These are phyloP conservation scores for Stachybotrys chlorohalonatus DNA, from an alignment of 2,329 filamentous ascomycete genomes.

Conservation along the genomic window DNA sequence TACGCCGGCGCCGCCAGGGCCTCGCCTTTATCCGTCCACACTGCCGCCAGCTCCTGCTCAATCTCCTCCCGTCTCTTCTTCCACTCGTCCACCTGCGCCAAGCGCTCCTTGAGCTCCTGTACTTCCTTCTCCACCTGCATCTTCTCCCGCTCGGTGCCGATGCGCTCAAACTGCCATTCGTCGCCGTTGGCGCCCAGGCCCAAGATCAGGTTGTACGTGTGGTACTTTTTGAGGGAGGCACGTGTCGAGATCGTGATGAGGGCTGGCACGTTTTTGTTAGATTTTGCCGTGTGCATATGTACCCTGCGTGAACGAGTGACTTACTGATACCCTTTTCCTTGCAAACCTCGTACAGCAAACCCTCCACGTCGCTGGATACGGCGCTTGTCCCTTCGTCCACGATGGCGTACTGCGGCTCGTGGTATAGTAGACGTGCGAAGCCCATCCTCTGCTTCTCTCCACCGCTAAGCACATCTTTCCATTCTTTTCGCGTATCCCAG, in stretches of 20 bases:
- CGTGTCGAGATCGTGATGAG: slow-evolving; percentile 94
- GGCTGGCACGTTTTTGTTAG: slow-evolving; percentile 36
- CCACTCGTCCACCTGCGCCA: slow-evolving; percentile 78
- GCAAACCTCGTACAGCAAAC: slow-evolving; percentile 81
- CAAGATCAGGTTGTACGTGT: slow-evolving; percentile 81
- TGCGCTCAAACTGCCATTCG: slow-evolving; percentile 87
- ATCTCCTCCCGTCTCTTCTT: slow-evolving; percentile 71
- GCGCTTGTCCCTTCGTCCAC: slow-evolving; percentile 94
- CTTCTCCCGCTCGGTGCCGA: slow-evolving; percentile 90
- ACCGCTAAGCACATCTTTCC: slow-evolving; percentile 96
- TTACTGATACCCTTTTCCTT: slow-evolving; percentile 90
- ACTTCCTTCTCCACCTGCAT: slow-evolving; percentile 88
- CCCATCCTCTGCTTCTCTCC: slow-evolving; percentile 96
- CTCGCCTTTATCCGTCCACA: slow-evolving; percentile 48
- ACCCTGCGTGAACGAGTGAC: slow-evolving; percentile 21
- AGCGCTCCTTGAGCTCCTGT: slow-evolving; percentile 68
- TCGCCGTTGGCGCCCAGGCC: slow-evolving; percentile 73
- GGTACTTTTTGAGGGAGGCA: slow-evolving; percentile 90
- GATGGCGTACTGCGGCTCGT: slow-evolving; percentile 89
- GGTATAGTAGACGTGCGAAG: slow-evolving; percentile 83
- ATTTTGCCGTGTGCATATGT: not conserved
- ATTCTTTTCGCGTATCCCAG: slow-evolving; percentile 94
- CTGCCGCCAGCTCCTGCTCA: slow-evolving; percentile 64
- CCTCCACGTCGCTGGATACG: slow-evolving; percentile 90
- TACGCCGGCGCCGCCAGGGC: slow-evolving; percentile 39